Evolutionary conservation across 106 monocot genomes (phyloP).

Genomic region (Xerophyta viscosa): DNA sequence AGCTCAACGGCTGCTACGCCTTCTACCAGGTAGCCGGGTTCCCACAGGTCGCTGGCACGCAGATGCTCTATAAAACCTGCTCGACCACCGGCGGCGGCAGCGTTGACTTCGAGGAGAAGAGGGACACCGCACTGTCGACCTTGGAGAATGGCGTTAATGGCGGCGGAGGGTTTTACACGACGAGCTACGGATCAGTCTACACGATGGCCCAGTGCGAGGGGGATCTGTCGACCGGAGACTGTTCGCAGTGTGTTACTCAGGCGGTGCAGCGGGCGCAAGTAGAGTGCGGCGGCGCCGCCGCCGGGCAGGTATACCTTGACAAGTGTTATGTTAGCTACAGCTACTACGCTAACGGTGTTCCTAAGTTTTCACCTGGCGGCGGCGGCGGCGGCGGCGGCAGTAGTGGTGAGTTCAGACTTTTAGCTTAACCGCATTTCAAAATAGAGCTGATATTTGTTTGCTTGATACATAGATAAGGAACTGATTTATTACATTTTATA

Average conservation of each 20-base stretch:
- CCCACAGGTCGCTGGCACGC: constrained; percentile 78
- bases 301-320: constrained; percentile 85
- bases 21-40: constrained; percentile 74
- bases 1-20: constrained; percentile 80
- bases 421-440: too few species aligned
- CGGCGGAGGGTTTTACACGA: constrained; percentile 62
- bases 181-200: constrained; percentile 64
- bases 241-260: constrained; percentile 66
- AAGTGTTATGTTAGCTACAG: constrained; percentile 90
- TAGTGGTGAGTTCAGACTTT: constrained; percentile 9
- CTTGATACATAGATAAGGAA: too few species aligned
- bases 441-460: too few species aligned
- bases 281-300: constrained; percentile 82
- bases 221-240: constrained; percentile 68
- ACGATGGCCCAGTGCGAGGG: constrained; percentile 97
- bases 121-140: constrained; percentile 73
- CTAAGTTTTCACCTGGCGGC: constrained; percentile 27
- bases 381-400: constrained; percentile 23
- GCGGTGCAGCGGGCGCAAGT: constrained; percentile 92
- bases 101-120: constrained; percentile 52
- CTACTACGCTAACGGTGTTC: constrained; percentile 51
- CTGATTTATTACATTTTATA: too few species aligned
- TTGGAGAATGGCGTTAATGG: constrained; percentile 51
- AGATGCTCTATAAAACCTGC: constrained; percentile 78
- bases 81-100: constrained; percentile 31